Evolutionary conservation across 176 grass and related monocot genomes (phyloP).

Genomic region (Carex scoparia): DNA sequence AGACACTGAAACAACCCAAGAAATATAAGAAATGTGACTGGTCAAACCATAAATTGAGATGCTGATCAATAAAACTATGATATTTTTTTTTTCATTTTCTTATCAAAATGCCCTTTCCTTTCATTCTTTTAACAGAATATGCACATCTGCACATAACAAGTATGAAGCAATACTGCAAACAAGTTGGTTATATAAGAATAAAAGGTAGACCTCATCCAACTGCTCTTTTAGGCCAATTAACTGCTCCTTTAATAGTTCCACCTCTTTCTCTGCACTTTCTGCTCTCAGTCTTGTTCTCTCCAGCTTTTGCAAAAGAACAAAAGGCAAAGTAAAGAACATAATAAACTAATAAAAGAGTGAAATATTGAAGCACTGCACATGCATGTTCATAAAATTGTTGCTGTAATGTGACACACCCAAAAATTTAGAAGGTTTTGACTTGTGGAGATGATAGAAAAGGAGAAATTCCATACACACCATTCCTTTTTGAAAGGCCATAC

Average conservation of each 20-base stretch:
- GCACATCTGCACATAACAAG: not conserved
- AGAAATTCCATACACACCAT: not conserved
- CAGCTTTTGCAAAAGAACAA: conserved; percentile 42
- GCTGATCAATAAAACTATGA: conserved; percentile 5
- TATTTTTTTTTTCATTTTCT: not conserved
- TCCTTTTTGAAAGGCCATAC: not conserved
- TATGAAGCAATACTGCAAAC: not conserved
- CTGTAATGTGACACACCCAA: not conserved
- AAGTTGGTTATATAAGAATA: not conserved
- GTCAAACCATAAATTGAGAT: conserved; percentile 31
- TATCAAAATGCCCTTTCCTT: not conserved
- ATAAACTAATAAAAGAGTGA: conserved; percentile 11
- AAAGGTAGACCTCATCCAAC: conserved; percentile 52
- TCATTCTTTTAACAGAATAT: not conserved
- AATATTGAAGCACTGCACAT: conserved; percentile 17
- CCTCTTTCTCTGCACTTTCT: conserved; percentile 61
- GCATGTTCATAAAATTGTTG: not conserved
- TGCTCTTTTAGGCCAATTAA: conserved; percentile 52
- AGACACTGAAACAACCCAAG: conserved; percentile 41
- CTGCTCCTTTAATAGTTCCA: conserved; percentile 53
- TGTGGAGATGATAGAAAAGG: not conserved
- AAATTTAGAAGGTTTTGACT: not conserved
- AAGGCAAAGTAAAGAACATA: conserved; percentile 12
- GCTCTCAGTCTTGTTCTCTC: conserved; percentile 67
- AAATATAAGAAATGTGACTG: conserved; percentile 18